Evolutionary conservation across 169 alveolate species (phyloP), one percentile per base, ranked within the genome.

Genomic region (Amoebophrya sp.): DNA sequence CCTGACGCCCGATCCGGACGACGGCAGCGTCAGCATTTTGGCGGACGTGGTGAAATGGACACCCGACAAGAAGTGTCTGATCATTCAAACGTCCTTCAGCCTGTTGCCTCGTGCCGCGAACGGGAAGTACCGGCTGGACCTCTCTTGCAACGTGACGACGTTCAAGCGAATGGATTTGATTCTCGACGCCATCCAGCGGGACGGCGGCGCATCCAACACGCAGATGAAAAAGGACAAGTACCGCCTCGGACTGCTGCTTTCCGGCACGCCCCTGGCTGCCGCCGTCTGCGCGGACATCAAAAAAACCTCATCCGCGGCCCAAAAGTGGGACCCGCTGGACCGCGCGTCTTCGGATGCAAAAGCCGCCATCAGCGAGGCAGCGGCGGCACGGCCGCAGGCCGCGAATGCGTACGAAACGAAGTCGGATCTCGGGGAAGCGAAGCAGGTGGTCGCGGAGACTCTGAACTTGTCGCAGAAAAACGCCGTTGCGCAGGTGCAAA

Each of bases 201-300:
- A 33, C 90, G 90, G 33, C 40, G 33, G 33, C 25, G 25, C 90
- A 7, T 83, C 90, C 18, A 83, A 83, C 25, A 83, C 14, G 41
- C 40, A 18, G 90, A 2, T 2, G 23, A 23, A 23, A 77, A 77
- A 77, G 33, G 89, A 32, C 39, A 32, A 83, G 41, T 18, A 3
- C 41, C 39, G 90, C 33, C 7, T 83, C 40, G 90, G 90, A 12
- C 1, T 83, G 40, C 2, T 83, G 90, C 33, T 33, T 1, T 33
- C 90, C 40, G 40, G 90, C 53, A 83, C 90, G n/a, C 90, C 90
- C 7, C 90, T 83, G 2, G 90, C 53, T 3, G 40, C 14, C 3
- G 90, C 90, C 12, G 40, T 83, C 29, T 83, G 29, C 66, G 66
- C 66, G 18, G 66, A 47, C 18, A 47, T 47, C 66, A 18, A 7